Evolutionary conservation across 2,329 filamentous ascomycete genomes (phyloP).

Genomic region (Ophiocordyceps australis): DNA sequence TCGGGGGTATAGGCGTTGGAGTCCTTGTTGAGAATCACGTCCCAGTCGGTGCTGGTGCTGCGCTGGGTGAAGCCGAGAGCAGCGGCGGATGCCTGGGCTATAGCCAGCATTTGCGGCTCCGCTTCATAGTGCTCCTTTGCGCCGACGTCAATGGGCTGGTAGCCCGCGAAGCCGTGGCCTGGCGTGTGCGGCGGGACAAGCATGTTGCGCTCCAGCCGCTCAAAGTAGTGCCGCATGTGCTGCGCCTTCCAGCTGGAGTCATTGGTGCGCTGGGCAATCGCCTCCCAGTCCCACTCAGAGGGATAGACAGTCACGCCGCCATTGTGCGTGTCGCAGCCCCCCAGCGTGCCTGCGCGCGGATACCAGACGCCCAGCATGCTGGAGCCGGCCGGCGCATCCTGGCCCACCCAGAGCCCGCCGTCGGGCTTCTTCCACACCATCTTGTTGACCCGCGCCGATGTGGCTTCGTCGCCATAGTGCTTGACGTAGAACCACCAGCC

Average conservation of each 20-base stretch:
- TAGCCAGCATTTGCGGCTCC: slow-evolving; percentile 17
- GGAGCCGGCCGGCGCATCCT: slow-evolving; percentile 18
- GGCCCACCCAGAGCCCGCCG: slow-evolving; percentile 26
- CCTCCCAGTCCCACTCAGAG: slow-evolving; percentile 38
- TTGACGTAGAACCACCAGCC: slow-evolving; percentile 46
- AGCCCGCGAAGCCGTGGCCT: slow-evolving; percentile 40
- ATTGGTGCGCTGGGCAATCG: slow-evolving; percentile 37
- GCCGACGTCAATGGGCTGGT: slow-evolving; percentile 17
- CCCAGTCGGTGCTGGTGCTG: slow-evolving; percentile 23
- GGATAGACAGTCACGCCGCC: slow-evolving; percentile 41
- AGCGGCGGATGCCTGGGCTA: slow-evolving; percentile 25
- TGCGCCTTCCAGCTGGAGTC: slow-evolving; percentile 37
- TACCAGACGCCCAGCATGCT: slow-evolving; percentile 24
- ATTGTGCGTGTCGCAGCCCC: slow-evolving; percentile 39
- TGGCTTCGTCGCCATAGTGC: slow-evolving; percentile 35
- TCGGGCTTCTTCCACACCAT: slow-evolving; percentile 33
- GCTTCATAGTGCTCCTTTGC: slow-evolving; percentile 33
- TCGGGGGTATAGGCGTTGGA: slow-evolving; percentile 7
- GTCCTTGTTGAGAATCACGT: slow-evolving; percentile 25
- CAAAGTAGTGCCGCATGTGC: slow-evolving; percentile 42
- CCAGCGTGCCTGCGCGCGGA: slow-evolving; percentile 25
- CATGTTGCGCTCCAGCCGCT: slow-evolving; percentile 34
- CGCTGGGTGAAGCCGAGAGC: slow-evolving; percentile 20
- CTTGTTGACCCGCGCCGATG: slow-evolving; percentile 37
- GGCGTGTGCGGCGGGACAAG: slow-evolving; percentile 15